A percentile compares a stretch with the other conserved stretches of the same genome.
phyloP scores from a whole-genome alignment of 306 rosid species.

The Cucurbita maxima region DNA sequence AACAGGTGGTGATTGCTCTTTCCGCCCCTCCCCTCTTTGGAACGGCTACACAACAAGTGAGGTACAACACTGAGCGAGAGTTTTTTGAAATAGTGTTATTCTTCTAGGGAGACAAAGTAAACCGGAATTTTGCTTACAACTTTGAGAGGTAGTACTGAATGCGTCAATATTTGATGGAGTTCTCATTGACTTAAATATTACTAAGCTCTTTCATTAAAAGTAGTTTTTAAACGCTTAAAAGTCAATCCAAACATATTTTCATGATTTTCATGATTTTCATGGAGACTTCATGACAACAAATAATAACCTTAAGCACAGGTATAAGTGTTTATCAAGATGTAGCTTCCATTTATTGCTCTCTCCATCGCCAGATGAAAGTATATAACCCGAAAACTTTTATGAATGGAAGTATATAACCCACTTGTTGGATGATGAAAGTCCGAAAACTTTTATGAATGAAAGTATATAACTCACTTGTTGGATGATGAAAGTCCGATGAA shows the following conservation, averaged over 20 bases:
- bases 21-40: neutral
- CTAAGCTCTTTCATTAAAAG: too few relatives aligned
- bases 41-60: neutral
- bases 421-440: too few relatives aligned
- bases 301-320: neutral
- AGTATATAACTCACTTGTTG: too few relatives aligned
- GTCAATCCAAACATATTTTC: too few relatives aligned
- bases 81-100: neutral
- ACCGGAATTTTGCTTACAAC: slow-evolving; percentile 9
- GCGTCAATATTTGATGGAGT: neutral
- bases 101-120: neutral
- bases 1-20: slow-evolving; percentile 59
- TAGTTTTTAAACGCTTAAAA: too few relatives aligned
- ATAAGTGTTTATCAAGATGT: neutral
- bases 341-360: slow-evolving; percentile 39
- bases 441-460: too few relatives aligned
- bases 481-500: too few relatives aligned
- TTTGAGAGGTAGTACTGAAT: slow-evolving; percentile 6
- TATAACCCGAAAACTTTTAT: too few relatives aligned
- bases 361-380: too few relatives aligned
- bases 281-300: too few relatives aligned
- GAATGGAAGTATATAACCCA: too few relatives aligned
- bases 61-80: neutral
- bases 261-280: neutral
- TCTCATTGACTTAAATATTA: too few relatives aligned